These are phyloP conservation scores for Penicillium alfredii DNA, from an alignment of 495 filamentous ascomycete species.

Conservation along the genomic window DNA sequence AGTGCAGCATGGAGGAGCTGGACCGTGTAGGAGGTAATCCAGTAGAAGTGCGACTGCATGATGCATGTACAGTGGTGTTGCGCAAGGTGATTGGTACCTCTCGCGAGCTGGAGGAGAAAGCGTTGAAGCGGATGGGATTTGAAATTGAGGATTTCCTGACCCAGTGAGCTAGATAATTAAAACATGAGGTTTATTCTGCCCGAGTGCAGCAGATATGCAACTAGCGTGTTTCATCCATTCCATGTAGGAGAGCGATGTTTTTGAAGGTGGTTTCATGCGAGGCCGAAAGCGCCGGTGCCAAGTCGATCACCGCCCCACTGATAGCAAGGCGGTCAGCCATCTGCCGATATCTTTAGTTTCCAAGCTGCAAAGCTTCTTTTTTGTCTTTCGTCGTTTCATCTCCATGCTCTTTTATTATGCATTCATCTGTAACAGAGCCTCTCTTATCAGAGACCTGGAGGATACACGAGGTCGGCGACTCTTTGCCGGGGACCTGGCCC, in stretches of 20 bases:
- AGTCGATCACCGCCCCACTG: too few species aligned
- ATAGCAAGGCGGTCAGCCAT: neutral
- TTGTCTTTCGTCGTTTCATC: neutral
- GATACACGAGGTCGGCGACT: neutral
- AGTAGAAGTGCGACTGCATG: constrained; percentile 49
- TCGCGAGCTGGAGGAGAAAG: constrained; percentile 55
- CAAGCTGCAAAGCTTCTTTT: too few species aligned
- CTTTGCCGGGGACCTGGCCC: too few species aligned
- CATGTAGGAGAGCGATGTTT: neutral
- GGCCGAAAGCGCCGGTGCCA: too few species aligned
- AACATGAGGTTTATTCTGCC: too few species aligned
- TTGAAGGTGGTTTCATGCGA: too few species aligned
- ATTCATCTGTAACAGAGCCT: neutral
- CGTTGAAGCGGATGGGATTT: constrained; percentile 66
- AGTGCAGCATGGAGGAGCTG: constrained; percentile 42
- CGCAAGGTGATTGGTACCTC: constrained; percentile 36
- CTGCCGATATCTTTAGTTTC: too few species aligned
- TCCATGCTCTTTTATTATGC: neutral
- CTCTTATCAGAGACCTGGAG: neutral
- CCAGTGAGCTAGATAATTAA: too few species aligned
- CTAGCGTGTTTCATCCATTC: neutral
- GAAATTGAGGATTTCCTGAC: constrained; percentile 78
- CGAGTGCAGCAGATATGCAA: neutral
- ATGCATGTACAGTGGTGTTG: constrained; percentile 53
- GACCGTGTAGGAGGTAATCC: constrained; percentile 34